Conservation (phyloP, 768 basidiomycete species). For the Lepiota brunneoincarnata region DNA sequence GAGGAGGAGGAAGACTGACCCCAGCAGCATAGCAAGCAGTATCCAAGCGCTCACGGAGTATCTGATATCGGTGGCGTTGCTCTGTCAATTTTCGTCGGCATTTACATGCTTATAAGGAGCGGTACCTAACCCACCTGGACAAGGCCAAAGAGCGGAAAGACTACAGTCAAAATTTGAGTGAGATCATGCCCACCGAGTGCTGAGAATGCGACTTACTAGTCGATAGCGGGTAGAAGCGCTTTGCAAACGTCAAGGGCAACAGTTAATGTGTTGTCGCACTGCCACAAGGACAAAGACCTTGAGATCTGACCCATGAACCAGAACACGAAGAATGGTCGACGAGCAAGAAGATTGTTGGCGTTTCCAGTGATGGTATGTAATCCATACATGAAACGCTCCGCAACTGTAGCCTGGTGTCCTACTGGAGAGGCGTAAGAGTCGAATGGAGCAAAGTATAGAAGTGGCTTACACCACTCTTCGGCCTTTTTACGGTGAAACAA, state of each 20-base stretch:
- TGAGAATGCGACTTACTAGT: slow-evolving; percentile 38
- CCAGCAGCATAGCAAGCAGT: slow-evolving; percentile 48
- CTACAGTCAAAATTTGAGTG: slow-evolving; percentile 20
- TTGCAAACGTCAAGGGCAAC: slow-evolving; percentile 63
- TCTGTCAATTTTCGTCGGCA: slow-evolving; percentile 29
- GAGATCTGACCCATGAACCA: slow-evolving; percentile 76
- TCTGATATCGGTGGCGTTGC: slow-evolving; percentile 47
- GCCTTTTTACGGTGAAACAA: slow-evolving; percentile 55
- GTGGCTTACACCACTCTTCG: slow-evolving; percentile 63
- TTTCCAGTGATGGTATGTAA: slow-evolving; percentile 61
- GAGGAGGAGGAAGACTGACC: slow-evolving; percentile 39
- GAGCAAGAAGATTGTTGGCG: slow-evolving; percentile 43
- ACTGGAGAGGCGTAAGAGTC: slow-evolving; percentile 35
- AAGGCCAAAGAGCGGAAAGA: slow-evolving; percentile 63
- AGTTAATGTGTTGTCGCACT: slow-evolving; percentile 52
- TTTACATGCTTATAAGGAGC: slow-evolving; percentile 8
- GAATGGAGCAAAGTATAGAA: background rate
- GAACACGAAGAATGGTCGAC: slow-evolving; percentile 66
- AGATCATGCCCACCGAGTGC: background rate
- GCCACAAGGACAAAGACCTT: slow-evolving; percentile 61
- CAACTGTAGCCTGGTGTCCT: slow-evolving; percentile 56
- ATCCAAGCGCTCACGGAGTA: slow-evolving; percentile 42
- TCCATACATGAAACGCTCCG: slow-evolving; percentile 56
- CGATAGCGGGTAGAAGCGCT: slow-evolving; percentile 56
- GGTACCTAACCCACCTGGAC: slow-evolving; percentile 40